These are phyloP conservation scores for Collybiopsis luxurians DNA, from an alignment of 768 basidiomycete species.

Conservation along the genomic window DNA sequence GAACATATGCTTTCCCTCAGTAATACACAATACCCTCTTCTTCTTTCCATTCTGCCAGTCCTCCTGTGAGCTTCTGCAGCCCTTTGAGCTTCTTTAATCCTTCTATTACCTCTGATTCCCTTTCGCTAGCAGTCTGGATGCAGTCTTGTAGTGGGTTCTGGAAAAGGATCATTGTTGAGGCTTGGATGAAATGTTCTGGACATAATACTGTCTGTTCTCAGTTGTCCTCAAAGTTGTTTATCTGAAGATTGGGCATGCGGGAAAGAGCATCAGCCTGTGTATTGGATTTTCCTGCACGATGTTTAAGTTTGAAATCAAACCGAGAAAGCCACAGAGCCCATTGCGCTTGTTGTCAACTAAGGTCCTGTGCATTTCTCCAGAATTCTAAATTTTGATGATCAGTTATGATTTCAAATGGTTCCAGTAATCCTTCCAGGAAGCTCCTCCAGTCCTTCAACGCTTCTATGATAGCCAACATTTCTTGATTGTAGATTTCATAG, in stretches of 20 bases:
- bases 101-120: background rate
- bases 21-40: background rate
- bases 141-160: too few relatives aligned
- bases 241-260: too few relatives aligned
- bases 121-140: too few relatives aligned
- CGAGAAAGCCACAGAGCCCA: slow-evolving; percentile 24
- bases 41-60: background rate
- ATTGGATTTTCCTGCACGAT: slow-evolving; percentile 12
- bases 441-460: slow-evolving; percentile 15
- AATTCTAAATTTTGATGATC: slow-evolving; percentile 31
- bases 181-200: too few relatives aligned
- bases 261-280: too few relatives aligned
- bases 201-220: too few relatives aligned
- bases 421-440: background rate
- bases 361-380: slow-evolving; percentile 21
- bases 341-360: slow-evolving; percentile 32
- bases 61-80: background rate
- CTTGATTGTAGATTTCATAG: slow-evolving; percentile 50
- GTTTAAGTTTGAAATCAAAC: slow-evolving; percentile 18
- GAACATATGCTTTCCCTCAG: slow-evolving; percentile 14
- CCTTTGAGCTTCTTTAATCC: background rate
- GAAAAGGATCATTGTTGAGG: too few relatives aligned
- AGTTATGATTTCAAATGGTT: slow-evolving; percentile 5
- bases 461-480: slow-evolving; percentile 43
- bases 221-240: too few relatives aligned